These are phyloP conservation scores for Limnomonas spitsbergensis DNA, from an alignment of 139 green algal genomes.

Conservation along the genomic window DNA sequence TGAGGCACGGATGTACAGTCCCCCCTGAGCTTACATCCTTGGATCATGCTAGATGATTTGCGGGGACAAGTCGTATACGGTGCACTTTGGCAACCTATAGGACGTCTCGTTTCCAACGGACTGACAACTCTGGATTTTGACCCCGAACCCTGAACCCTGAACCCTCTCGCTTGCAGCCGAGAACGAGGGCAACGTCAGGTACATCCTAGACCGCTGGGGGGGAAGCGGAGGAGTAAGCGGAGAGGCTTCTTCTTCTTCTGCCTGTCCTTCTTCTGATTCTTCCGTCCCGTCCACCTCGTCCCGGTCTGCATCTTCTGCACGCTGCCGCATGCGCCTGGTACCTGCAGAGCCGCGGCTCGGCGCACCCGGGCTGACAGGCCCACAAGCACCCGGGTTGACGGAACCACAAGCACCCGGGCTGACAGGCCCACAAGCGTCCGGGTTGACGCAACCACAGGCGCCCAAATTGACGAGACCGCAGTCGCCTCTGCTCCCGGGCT, in stretches of 20 bases:
- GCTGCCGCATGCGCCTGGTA: background rate
- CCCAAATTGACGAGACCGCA: background rate
- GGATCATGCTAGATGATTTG: background rate
- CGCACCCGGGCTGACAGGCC: background rate
- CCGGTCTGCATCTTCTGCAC: too few relatives aligned
- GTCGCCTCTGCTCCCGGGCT: too few relatives aligned
- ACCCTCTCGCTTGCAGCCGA: conserved; percentile 51
- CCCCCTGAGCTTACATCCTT: too few relatives aligned
- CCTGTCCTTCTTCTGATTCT: too few relatives aligned
- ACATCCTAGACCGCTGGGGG: conserved; percentile 62
- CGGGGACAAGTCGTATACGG: background rate
- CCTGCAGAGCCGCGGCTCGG: background rate
- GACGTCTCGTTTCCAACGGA: background rate
- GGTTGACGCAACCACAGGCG: too few relatives aligned
- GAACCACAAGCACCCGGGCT: background rate
- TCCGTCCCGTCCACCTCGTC: too few relatives aligned
- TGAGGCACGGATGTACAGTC: too few relatives aligned
- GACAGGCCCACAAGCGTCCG: background rate
- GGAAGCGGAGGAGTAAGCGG: conserved; percentile 20
- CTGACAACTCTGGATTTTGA: too few relatives aligned
- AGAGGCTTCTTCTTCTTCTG: background rate
- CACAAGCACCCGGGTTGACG: background rate
- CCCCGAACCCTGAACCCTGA: too few relatives aligned
- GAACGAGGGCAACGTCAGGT: conserved; percentile 88
- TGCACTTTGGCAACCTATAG: background rate